These are phyloP conservation scores for Daldinia sp. DNA, from an alignment of 2,329 filamentous ascomycete species.

Conservation along the genomic window DNA sequence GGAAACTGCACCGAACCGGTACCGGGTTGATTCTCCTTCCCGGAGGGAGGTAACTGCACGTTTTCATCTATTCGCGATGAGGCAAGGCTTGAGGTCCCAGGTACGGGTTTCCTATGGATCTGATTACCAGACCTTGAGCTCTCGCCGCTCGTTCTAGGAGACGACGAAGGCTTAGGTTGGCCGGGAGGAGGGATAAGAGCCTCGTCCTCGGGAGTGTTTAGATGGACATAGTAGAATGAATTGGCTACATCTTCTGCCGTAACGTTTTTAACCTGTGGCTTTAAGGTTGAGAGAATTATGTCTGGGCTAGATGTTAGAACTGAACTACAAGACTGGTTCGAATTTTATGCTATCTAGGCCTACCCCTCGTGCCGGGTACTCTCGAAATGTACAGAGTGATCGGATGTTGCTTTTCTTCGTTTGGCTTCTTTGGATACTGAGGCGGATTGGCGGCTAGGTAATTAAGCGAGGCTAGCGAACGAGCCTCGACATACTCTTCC, in stretches of 20 bases:
- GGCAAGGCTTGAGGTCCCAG: conserved; percentile 38
- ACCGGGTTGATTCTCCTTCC: conserved; percentile 45
- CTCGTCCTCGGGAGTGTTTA: conserved; percentile 72
- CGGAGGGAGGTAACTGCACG: conserved; percentile 29
- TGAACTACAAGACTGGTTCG: conserved; percentile 34
- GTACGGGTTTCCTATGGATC: conserved; percentile 67
- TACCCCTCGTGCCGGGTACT: conserved; percentile 91
- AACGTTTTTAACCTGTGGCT: conserved; percentile 89
- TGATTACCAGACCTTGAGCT: conserved; percentile 53
- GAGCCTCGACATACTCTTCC: conserved; percentile 75
- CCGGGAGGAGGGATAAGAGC: conserved; percentile 51
- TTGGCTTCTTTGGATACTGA: conserved; percentile 82
- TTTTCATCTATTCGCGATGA: conserved; percentile 29
- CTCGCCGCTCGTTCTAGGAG: conserved; percentile 60
- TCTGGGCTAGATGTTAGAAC: conserved; percentile 64
- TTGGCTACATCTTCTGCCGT: conserved; percentile 87
- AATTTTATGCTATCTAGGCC: conserved; percentile 42
- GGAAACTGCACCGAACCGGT: conserved; percentile 20
- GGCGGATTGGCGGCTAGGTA: conserved; percentile 87
- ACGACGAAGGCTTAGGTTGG: conserved; percentile 48
- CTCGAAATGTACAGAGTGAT: conserved; percentile 91
- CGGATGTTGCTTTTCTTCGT: conserved; percentile 75
- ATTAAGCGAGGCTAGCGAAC: conserved; percentile 83
- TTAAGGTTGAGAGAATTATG: conserved; percentile 90
- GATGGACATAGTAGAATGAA: conserved; percentile 91